phyloP scores from a whole-genome alignment of 176 grass and related monocot genomes.

The Alloteropsis semialata region DNA sequence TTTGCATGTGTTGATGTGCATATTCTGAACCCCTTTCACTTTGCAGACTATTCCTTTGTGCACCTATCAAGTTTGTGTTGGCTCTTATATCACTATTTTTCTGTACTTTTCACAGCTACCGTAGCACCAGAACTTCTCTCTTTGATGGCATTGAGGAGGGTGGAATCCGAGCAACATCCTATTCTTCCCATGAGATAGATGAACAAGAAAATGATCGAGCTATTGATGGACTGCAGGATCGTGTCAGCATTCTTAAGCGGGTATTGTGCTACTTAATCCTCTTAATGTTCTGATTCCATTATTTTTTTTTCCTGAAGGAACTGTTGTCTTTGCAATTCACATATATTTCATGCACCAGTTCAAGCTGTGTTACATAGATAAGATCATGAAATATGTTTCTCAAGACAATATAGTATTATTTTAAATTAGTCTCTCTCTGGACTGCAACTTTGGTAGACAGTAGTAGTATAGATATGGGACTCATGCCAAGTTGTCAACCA shows the following conservation, averaged over 20 bases:
- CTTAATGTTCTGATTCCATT: neutral
- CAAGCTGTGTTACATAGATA: neutral
- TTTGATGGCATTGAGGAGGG: conserved; percentile 97
- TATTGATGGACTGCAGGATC: conserved; percentile 89
- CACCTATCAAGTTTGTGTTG: neutral
- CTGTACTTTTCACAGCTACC: conserved; percentile 39
- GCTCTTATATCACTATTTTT: neutral
- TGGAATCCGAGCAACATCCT: conserved; percentile 62
- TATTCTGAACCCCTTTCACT: neutral
- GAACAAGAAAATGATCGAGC: conserved; percentile 79
- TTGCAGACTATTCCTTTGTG: neutral
- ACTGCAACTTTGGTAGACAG: neutral
- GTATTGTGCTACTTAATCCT: conserved; percentile 43
- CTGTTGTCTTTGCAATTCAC: neutral
- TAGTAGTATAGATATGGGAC: neutral
- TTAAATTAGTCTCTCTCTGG: neutral
- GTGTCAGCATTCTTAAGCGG: conserved; percentile 93
- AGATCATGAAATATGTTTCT: neutral
- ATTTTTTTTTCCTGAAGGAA: neutral
- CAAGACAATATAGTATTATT: neutral
- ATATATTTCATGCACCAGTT: neutral
- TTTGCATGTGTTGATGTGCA: neutral
- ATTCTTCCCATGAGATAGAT: conserved; percentile 86
- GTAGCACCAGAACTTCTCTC: conserved; percentile 62
- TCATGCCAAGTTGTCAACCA: conserved; percentile 13